Conservation (phyloP, 495 filamentous ascomycete species). For the Penicillium riverlandense region DNA sequence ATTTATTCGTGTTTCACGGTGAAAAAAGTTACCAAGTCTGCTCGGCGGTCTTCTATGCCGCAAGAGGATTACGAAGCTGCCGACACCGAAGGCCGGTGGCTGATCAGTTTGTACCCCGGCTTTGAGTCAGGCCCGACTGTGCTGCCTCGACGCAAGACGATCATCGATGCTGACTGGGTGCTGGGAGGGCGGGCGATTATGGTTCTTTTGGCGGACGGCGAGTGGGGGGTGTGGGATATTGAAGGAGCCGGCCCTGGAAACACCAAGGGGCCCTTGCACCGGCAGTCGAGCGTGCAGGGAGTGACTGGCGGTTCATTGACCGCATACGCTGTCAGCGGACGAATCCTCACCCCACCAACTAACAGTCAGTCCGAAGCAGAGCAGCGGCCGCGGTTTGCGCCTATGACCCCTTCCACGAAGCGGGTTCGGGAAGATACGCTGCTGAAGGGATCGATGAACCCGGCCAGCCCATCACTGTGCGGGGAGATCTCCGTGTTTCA, state of each 20-base stretch:
- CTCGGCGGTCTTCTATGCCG: slow-evolving; percentile 16
- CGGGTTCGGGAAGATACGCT: slow-evolving; percentile 50
- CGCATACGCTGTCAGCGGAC: slow-evolving; percentile 62
- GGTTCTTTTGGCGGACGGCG: slow-evolving; percentile 70
- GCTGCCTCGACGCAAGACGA: slow-evolving; percentile 55
- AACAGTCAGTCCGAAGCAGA: slow-evolving; percentile 27
- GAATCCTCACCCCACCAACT: slow-evolving; percentile 41
- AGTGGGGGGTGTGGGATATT: slow-evolving; percentile 94
- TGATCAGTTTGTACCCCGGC: slow-evolving; percentile 61
- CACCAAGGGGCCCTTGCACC: slow-evolving; percentile 46
- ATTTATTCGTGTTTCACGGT: slow-evolving; percentile 48
- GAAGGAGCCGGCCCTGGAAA: slow-evolving; percentile 55
- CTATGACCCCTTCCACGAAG: slow-evolving; percentile 79
- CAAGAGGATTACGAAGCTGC: slow-evolving; percentile 25
- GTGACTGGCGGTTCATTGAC: slow-evolving; percentile 59
- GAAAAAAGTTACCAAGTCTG: slow-evolving; percentile 17
- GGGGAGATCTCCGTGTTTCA: slow-evolving; percentile 62
- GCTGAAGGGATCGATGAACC: slow-evolving; percentile 36
- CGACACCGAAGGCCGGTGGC: slow-evolving; percentile 47
- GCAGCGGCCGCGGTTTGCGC: slow-evolving; percentile 55
- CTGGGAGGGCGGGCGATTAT: slow-evolving; percentile 71
- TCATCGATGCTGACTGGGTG: slow-evolving; percentile 80
- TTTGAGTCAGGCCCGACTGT: slow-evolving; percentile 43
- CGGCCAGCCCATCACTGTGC: slow-evolving; percentile 27
- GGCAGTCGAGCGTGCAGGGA: slow-evolving; percentile 47